These are phyloP conservation scores for Holtermanniella nyarrowii DNA, from an alignment of 768 basidiomycete genomes.

Conservation along the genomic window DNA sequence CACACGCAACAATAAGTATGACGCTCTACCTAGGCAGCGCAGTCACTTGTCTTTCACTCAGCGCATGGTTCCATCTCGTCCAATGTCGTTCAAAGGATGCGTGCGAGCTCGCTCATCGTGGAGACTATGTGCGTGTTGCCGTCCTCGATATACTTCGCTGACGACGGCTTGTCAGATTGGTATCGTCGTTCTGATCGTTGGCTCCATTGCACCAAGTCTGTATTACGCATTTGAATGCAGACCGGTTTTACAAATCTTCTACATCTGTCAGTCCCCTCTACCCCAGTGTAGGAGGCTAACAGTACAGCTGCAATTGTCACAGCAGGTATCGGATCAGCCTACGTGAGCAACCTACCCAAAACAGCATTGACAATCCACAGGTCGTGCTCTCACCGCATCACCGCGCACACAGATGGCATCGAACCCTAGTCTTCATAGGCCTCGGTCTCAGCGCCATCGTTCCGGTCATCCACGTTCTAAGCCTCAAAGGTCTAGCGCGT, in stretches of 20 bases:
- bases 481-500: conserved; percentile 51
- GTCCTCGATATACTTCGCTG: conserved; percentile 11
- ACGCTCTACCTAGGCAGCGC: conserved; percentile 60
- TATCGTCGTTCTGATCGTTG: conserved; percentile 65
- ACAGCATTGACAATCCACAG: conserved; percentile 52
- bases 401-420: conserved; percentile 59
- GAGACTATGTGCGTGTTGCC: conserved; percentile 41
- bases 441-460: conserved; percentile 62
- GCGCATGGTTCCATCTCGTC: conserved; percentile 63
- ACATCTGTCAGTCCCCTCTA: conserved; percentile 16
- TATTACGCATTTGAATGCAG: conserved; percentile 54
- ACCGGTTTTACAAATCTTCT: conserved; percentile 13
- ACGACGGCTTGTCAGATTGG: conserved; percentile 50
- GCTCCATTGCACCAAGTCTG: conserved; percentile 65
- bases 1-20: conserved; percentile 55
- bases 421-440: conserved; percentile 67
- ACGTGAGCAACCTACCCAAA: conserved; percentile 11
- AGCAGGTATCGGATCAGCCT: conserved; percentile 17
- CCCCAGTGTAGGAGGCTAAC: conserved; percentile 1
- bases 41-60: conserved; percentile 60
- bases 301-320: conserved; percentile 1
- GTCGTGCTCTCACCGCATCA: conserved; percentile 72
- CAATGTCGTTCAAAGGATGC: conserved; percentile 61
- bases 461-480: conserved; percentile 58
- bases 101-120: conserved; percentile 34